Percentiles rank a stretch among this genome's conserved stretches.
phyloP scores from a whole-genome alignment of 2,329 filamentous ascomycete genomes.

The Sarocladium kiliense region DNA sequence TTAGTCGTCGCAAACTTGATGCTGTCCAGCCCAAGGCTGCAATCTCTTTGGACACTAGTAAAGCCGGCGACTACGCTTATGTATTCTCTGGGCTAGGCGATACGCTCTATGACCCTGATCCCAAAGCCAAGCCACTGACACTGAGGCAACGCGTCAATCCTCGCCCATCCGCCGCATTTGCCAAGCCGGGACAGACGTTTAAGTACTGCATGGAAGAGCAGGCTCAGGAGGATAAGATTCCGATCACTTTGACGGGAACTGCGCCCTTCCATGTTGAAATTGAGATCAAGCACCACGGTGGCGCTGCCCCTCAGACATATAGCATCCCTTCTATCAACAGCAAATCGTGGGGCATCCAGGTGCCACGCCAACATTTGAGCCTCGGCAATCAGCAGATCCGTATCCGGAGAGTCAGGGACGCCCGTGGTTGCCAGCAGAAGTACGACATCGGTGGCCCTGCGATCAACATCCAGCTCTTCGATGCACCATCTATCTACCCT shows the following conservation, averaged over 20 bases:
- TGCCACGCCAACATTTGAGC: constrained; percentile 79
- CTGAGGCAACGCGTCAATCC: constrained; percentile 81
- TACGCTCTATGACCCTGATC: constrained; percentile 74
- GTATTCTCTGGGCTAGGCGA: constrained; percentile 79
- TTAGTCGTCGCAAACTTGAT: constrained; percentile 68
- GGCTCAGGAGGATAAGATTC: constrained; percentile 78
- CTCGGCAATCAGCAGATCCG: constrained; percentile 86
- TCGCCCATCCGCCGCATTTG: constrained; percentile 76
- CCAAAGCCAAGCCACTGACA: constrained; percentile 59
- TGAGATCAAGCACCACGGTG: constrained; percentile 87
- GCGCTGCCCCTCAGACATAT: constrained; percentile 72
- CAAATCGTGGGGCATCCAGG: constrained; percentile 71
- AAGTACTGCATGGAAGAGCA: constrained; percentile 89
- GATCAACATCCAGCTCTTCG: constrained; percentile 87
- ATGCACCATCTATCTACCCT: constrained; percentile 85
- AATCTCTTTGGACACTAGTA: constrained; percentile 79
- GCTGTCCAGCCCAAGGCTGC: constrained; percentile 71
- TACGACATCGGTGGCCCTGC: constrained; percentile 66
- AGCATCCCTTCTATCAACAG: constrained; percentile 73
- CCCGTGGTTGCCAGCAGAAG: constrained; percentile 77
- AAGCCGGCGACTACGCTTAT: constrained; percentile 81
- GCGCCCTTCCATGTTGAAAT: constrained; percentile 89
- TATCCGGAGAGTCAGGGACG: constrained; percentile 85
- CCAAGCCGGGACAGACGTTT: constrained; percentile 85
- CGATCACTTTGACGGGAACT: constrained; percentile 74